Percentiles rank a stretch among this genome's conserved stretches.
Conservation (phyloP, 345 rosid genomes). For the Acer negundo region DNA sequence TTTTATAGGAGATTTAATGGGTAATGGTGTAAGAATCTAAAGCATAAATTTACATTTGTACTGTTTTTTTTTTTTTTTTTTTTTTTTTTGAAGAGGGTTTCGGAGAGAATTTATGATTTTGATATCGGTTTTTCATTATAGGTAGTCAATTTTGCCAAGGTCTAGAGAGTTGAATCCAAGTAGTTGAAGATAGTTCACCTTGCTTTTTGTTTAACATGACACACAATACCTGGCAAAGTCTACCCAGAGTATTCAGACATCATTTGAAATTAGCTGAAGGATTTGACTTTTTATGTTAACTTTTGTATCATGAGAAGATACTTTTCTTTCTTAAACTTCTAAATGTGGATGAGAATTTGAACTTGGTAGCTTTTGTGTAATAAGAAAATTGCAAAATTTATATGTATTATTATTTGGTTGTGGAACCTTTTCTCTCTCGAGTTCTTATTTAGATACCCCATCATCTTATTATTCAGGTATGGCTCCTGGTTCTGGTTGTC, state of each 20-base stretch:
- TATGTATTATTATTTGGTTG: not conserved
- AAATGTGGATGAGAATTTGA: too few species aligned
- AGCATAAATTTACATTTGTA: too few species aligned
- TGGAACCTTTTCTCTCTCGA: not conserved
- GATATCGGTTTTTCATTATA: not conserved
- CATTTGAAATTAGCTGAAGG: not conserved
- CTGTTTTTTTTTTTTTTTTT: too few species aligned
- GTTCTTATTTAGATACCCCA: not conserved
- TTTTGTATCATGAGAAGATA: not conserved
- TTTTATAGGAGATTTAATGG: too few species aligned
- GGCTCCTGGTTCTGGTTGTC: slow-evolving; percentile 88
- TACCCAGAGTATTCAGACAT: not conserved
- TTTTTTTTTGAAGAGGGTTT: too few species aligned
- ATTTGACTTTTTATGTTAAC: not conserved
- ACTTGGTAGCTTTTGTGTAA: too few species aligned
- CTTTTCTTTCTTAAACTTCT: too few species aligned
- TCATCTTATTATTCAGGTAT: slow-evolving; percentile 57
- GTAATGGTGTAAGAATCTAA: too few species aligned
- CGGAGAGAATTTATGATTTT: not conserved
- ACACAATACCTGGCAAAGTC: not conserved
- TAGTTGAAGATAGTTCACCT: not conserved
- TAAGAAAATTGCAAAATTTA: too few species aligned
- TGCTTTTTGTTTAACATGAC: not conserved
- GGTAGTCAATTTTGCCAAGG: not conserved
- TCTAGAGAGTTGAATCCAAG: not conserved